Evolutionary conservation across 140 eudicot species (phyloP).

Genomic region (Senecio squalidus): DNA sequence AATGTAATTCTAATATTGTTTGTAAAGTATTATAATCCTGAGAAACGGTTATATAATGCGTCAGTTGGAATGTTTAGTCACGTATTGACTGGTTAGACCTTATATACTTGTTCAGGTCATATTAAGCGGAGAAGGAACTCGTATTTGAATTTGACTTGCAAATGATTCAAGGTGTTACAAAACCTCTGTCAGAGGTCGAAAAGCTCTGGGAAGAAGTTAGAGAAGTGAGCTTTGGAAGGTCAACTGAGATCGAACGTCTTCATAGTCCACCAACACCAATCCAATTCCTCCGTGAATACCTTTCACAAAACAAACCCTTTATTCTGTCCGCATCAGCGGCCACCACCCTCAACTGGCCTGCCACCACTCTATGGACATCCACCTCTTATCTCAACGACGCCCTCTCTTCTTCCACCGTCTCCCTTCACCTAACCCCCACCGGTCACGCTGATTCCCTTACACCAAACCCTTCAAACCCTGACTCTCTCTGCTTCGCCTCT

Average conservation of each 20-base stretch:
- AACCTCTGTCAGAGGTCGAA: slow-evolving; percentile 18
- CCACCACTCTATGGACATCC: slow-evolving; percentile 71
- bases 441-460: slow-evolving; percentile 81
- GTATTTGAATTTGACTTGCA: too few species aligned
- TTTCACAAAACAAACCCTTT: slow-evolving; percentile 83
- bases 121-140: too few species aligned
- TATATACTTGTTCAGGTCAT: too few species aligned
- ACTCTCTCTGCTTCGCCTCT: slow-evolving; percentile 74
- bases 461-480: slow-evolving; percentile 30
- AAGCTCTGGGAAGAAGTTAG: slow-evolving; percentile 78
- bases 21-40: too few species aligned
- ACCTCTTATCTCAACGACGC: slow-evolving; percentile 40
- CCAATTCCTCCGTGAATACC: slow-evolving; percentile 71
- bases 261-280: slow-evolving; percentile 78
- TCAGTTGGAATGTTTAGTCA: too few species aligned
- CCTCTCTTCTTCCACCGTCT: slow-evolving; percentile 55
- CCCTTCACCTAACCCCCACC: slow-evolving; percentile 92
- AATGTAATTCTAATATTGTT: too few species aligned
- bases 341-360: slow-evolving; percentile 70
- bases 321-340: slow-evolving; percentile 62
- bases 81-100: too few species aligned
- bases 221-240: slow-evolving; percentile 58
- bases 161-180: too few species aligned
- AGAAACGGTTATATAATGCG: too few species aligned
- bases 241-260: slow-evolving; percentile 53